A percentile compares a stretch with the other conserved stretches of the same genome.
phyloP scores from a whole-genome alignment of 208 protist species.

The Balamuthia mandrillaris region DNA sequence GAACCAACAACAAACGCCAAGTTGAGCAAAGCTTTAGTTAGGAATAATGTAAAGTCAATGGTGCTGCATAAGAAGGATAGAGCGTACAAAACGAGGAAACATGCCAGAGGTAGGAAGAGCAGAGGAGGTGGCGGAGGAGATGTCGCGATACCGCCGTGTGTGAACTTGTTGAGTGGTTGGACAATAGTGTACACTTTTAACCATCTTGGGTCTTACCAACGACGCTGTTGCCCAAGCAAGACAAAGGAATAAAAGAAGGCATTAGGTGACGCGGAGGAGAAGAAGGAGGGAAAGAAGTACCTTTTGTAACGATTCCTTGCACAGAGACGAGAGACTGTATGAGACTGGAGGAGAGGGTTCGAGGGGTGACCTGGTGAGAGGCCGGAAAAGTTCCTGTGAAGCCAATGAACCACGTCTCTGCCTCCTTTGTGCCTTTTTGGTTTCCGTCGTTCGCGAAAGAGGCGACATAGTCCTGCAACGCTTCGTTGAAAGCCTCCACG shows the following conservation, averaged over 20 bases:
- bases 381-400: not conserved
- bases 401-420: conserved; percentile 15
- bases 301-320: conserved; percentile 96
- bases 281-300: conserved; percentile 58
- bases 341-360: not conserved
- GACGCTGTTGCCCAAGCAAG: conserved; percentile 51
- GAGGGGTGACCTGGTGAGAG: conserved; percentile 8
- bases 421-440: not conserved
- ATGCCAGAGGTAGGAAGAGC: conserved; percentile 75
- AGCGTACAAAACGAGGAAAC: conserved; percentile 68
- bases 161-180: conserved; percentile 82
- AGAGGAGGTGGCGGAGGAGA: conserved; percentile 84
- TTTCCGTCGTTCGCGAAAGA: not conserved
- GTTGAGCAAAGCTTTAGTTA: not conserved
- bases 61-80: not conserved
- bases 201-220: conserved; percentile 77
- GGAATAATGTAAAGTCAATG: not conserved
- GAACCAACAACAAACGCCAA: not conserved
- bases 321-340: conserved; percentile 59
- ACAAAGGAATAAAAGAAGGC: not conserved
- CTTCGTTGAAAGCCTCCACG: not conserved
- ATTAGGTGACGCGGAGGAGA: not conserved
- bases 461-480: not conserved
- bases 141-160: conserved; percentile 89
- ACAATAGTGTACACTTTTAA: conserved; percentile 93